A percentile compares a stretch with the other conserved stretches of the same genome.
Conservation (phyloP, 768 basidiomycete genomes). For the Termitomyces sp. region DNA sequence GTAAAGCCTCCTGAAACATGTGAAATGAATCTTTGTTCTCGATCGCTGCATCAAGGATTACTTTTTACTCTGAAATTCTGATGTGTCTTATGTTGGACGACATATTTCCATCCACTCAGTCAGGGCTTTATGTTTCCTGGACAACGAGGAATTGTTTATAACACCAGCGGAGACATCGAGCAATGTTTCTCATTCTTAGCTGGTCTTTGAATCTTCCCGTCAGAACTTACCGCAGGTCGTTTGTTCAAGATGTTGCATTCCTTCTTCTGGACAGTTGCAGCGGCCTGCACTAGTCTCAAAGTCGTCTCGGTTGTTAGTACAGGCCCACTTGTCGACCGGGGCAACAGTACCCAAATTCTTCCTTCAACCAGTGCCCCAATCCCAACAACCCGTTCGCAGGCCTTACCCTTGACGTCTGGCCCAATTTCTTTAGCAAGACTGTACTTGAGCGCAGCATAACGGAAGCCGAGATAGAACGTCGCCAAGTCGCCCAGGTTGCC, state of each 20-base stretch:
- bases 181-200: slow-evolving; percentile 3
- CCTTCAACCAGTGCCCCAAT: not conserved
- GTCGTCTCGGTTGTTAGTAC: slow-evolving; percentile 1
- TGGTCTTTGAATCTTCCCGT: slow-evolving; percentile 8
- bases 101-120: not conserved
- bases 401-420: not conserved
- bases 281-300: slow-evolving; percentile 3
- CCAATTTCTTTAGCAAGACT: not conserved
- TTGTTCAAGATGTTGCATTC: slow-evolving; percentile 7
- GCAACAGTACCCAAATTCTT: slow-evolving; percentile 4
- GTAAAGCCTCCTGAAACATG: not conserved
- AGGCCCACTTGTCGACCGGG: not conserved
- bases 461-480: slow-evolving; percentile 6
- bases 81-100: not conserved
- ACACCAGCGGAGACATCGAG: not conserved
- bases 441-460: not conserved
- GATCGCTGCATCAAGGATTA: not conserved
- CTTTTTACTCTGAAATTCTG: not conserved
- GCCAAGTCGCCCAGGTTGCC: slow-evolving; percentile 1
- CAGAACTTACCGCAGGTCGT: slow-evolving; percentile 9
- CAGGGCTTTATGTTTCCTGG: not conserved
- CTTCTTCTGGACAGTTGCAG: not conserved
- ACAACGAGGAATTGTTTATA: not conserved
- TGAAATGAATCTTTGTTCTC: not conserved
- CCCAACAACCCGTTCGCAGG: slow-evolving; percentile 9